Evolutionary conservation across 352 stramenopile species (phyloP).

Genomic region (Thraustochytrium striatum): DNA sequence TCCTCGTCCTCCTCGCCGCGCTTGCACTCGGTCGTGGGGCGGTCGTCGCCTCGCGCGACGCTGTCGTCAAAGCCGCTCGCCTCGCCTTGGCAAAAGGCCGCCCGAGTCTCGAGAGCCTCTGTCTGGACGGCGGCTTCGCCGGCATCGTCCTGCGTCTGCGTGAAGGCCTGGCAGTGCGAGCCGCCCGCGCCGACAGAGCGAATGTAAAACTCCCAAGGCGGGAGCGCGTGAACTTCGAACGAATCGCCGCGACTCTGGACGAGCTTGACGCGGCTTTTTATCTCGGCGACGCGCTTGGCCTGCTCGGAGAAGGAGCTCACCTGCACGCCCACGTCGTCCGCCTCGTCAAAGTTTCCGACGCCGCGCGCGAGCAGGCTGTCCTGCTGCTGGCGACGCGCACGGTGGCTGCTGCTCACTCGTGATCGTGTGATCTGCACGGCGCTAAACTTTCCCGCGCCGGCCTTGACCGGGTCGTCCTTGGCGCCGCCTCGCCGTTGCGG

Average conservation of each 20-base stretch:
- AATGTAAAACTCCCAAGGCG: conserved; percentile 44
- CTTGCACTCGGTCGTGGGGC: not conserved
- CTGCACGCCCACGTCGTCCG: not conserved
- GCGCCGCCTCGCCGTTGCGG: not conserved
- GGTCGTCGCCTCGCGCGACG: not conserved
- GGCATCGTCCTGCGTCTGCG: conserved; percentile 23
- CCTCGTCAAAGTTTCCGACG: not conserved
- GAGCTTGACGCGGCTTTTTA: not conserved
- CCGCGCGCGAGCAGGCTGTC: not conserved
- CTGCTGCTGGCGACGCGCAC: not conserved
- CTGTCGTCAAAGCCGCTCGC: not conserved
- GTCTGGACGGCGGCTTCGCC: conserved; percentile 3
- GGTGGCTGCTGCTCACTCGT: not conserved
- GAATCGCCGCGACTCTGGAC: not conserved
- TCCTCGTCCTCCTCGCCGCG: not conserved
- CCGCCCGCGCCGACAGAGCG: conserved; percentile 25
- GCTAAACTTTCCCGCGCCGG: not conserved
- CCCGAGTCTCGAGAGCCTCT: not conserved
- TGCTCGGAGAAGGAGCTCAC: not conserved
- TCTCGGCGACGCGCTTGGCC: not conserved
- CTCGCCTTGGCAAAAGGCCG: not conserved
- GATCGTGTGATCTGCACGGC: not conserved
- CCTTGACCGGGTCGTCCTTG: not conserved
- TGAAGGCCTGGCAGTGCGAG: not conserved
- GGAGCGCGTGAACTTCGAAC: conserved; percentile 30